phyloP scores from a whole-genome alignment of 2,329 filamentous ascomycete species.

The Aspergillus flavus region DNA sequence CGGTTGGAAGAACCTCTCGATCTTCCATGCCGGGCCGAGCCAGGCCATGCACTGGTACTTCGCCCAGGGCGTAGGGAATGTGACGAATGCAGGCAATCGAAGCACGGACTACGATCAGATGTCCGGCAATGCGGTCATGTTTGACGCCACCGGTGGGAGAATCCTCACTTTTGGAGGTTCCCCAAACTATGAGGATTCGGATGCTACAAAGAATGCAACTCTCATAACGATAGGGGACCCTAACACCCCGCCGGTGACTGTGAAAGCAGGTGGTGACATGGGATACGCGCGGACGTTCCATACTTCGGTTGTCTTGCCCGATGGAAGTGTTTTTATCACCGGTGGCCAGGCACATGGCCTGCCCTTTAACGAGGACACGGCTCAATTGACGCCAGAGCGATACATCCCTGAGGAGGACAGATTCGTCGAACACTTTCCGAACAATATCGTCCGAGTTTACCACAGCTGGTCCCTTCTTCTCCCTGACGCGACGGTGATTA shows the following conservation, averaged over 20 bases:
- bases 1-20: constrained; percentile 8
- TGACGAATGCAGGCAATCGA: neutral
- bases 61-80: neutral
- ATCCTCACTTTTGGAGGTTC: constrained; percentile 9
- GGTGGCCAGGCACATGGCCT: constrained; percentile 50
- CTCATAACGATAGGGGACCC: constrained; percentile 10
- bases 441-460: constrained; percentile 39
- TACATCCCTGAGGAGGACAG: constrained; percentile 48
- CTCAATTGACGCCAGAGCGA: constrained; percentile 49
- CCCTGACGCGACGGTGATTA: constrained; percentile 54
- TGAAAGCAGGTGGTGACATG: constrained; percentile 50
- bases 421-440: constrained; percentile 34
- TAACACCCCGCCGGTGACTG: neutral
- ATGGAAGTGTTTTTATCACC: constrained; percentile 51
- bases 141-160: neutral
- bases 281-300: constrained; percentile 46
- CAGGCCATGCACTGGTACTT: constrained; percentile 12
- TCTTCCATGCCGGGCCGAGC: constrained; percentile 12
- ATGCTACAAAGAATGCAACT: neutral
- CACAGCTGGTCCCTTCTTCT: constrained; percentile 53
- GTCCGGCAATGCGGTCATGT: constrained; percentile 13
- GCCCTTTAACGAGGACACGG: constrained; percentile 50
- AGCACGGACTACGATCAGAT: constrained; percentile 2
- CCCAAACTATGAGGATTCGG: constrained; percentile 6
- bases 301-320: constrained; percentile 52